A percentile compares a stretch with the other conserved stretches of the same genome.
These are phyloP conservation scores for Colletotrichum endophyticum DNA, from an alignment of 2,329 filamentous ascomycete genomes.

Conservation along the genomic window DNA sequence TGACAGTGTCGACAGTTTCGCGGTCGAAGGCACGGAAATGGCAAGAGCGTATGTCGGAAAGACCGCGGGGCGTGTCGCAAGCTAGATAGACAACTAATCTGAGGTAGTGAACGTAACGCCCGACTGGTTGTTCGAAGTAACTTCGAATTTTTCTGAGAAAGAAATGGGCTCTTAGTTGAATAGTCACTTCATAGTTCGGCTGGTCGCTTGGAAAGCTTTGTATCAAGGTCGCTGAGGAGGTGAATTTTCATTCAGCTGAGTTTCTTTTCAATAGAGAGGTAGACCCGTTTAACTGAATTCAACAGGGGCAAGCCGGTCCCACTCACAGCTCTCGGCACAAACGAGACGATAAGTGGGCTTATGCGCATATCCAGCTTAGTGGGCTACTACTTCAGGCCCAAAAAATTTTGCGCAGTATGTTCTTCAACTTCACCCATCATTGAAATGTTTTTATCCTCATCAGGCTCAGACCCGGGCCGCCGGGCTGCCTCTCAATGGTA, in stretches of 20 bases:
- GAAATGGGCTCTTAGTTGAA: background rate
- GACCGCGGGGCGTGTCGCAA: background rate
- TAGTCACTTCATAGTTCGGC: background rate
- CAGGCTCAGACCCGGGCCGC: background rate
- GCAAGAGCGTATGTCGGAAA: background rate
- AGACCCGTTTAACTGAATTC: background rate
- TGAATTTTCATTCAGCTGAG: background rate
- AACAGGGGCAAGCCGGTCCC: background rate
- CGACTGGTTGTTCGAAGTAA: background rate
- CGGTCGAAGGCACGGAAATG: background rate
- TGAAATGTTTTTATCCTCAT: background rate
- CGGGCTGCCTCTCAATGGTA: slow-evolving; percentile 22
- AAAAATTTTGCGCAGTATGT: slow-evolving; percentile 13
- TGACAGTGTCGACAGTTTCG: background rate
- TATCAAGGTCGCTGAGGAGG: no score
- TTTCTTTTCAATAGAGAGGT: background rate
- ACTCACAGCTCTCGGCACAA: background rate
- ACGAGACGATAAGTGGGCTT: background rate
- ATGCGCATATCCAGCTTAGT: slow-evolving; percentile 4
- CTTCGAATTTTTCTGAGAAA: background rate
- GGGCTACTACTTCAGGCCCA: slow-evolving; percentile 18
- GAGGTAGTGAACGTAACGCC: background rate
- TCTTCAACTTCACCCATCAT: background rate
- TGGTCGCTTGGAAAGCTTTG: background rate
- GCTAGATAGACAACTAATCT: background rate